These are phyloP conservation scores for Colletotrichum siamense DNA, from an alignment of 2,329 filamentous ascomycete genomes.

Conservation along the genomic window DNA sequence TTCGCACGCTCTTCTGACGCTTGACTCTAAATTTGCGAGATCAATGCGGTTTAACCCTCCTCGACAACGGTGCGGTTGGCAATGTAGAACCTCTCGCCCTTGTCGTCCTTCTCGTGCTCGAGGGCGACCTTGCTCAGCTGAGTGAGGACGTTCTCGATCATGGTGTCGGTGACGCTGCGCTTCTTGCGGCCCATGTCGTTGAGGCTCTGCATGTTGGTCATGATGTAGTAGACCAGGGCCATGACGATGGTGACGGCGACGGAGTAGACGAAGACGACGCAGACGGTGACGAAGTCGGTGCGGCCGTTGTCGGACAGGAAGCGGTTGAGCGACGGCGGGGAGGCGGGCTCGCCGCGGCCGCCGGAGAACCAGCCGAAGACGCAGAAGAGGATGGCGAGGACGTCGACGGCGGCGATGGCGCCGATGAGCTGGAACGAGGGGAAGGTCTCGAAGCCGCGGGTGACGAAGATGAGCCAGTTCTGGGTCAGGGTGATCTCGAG, in stretches of 20 bases:
- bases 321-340: slow-evolving; percentile 32
- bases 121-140: slow-evolving; percentile 69
- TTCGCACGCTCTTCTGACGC: background rate
- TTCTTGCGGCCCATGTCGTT: slow-evolving; percentile 69
- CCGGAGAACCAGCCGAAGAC: slow-evolving; percentile 77
- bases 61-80: slow-evolving; percentile 23
- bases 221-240: slow-evolving; percentile 68
- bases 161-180: slow-evolving; percentile 41
- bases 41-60: slow-evolving; percentile 15
- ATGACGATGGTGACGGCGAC: slow-evolving; percentile 70
- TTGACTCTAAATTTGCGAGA: background rate
- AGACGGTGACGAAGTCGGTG: slow-evolving; percentile 63
- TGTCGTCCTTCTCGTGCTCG: slow-evolving; percentile 60
- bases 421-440: slow-evolving; percentile 76
- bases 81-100: slow-evolving; percentile 27
- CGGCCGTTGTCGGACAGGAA: slow-evolving; percentile 44
- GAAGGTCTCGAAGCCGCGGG: slow-evolving; percentile 74
- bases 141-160: slow-evolving; percentile 45
- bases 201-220: slow-evolving; percentile 64
- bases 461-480: slow-evolving; percentile 83
- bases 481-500: slow-evolving; percentile 76
- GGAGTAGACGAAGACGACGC: slow-evolving; percentile 70
- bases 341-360: slow-evolving; percentile 37
- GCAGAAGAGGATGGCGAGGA: slow-evolving; percentile 75
- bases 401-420: slow-evolving; percentile 75